A percentile compares a stretch with the other conserved stretches of the same genome.
These are phyloP conservation scores for Saprolegnia diclina DNA, from an alignment of 352 stramenopile genomes.

Conservation along the genomic window DNA sequence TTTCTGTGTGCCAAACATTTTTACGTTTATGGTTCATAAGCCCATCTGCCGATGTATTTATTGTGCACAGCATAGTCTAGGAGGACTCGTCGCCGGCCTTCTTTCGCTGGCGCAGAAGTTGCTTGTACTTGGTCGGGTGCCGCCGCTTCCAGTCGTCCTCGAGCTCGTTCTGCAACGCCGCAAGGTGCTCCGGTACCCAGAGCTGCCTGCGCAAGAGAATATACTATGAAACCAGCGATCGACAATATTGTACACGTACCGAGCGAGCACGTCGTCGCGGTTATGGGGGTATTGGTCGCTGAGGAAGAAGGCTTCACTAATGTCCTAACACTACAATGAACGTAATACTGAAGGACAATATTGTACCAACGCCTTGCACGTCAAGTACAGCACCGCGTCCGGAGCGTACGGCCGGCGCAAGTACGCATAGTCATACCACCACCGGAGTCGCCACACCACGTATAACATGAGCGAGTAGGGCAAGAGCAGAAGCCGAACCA, in stretches of 20 bases:
- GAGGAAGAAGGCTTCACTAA: neutral
- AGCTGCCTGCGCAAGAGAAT: neutral
- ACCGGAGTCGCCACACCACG: slow-evolving; percentile 3
- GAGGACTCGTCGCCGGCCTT: neutral
- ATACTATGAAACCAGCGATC: neutral
- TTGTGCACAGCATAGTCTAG: too few relatives aligned
- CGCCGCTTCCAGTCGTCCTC: slow-evolving; percentile 8
- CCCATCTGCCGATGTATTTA: too few relatives aligned
- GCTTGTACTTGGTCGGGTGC: slow-evolving; percentile 23
- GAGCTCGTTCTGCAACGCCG: slow-evolving; percentile 3
- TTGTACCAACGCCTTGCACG: slow-evolving; percentile 9
- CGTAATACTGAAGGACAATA: neutral
- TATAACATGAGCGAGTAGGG: neutral
- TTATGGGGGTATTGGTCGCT: slow-evolving; percentile 19
- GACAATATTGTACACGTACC: neutral
- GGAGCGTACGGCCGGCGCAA: neutral
- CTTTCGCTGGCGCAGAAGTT: neutral
- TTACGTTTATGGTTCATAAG: too few relatives aligned
- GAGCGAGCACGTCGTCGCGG: slow-evolving; percentile 4
- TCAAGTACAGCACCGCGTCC: slow-evolving; percentile 2
- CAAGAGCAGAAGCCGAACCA: neutral
- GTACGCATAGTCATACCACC: neutral
- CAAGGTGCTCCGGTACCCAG: neutral
- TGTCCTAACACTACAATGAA: neutral
- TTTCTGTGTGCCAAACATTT: too few relatives aligned